Evolutionary conservation across 1,284 basidiomycete species (phyloP).

Genomic region (Stygiomarasmius scandens): DNA sequence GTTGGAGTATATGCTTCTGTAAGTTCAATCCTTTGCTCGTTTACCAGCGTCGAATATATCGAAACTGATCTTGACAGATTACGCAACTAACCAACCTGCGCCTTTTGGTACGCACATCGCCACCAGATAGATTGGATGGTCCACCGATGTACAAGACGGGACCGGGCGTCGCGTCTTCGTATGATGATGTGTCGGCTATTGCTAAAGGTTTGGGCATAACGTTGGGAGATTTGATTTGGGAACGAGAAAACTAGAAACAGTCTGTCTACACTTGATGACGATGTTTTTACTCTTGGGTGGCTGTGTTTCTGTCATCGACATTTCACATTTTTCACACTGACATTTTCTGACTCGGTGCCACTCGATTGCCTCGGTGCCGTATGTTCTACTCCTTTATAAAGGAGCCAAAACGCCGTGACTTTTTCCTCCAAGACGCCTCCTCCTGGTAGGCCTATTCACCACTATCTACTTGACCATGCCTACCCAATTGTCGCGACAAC

Average conservation of each 20-base stretch:
- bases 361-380: too few relatives aligned
- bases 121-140: slow-evolving; percentile 68
- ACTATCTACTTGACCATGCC: not conserved
- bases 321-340: too few relatives aligned
- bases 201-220: slow-evolving; percentile 67
- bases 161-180: slow-evolving; percentile 36
- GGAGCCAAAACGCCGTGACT: too few relatives aligned
- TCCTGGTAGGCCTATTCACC: too few relatives aligned
- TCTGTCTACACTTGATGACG: too few relatives aligned
- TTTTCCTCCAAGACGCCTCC: too few relatives aligned
- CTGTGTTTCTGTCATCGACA: too few relatives aligned
- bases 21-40: slow-evolving; percentile 24
- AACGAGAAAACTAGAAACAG: slow-evolving; percentile 28
- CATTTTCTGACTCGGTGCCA: too few relatives aligned
- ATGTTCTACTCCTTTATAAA: too few relatives aligned
- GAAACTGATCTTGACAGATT: slow-evolving; percentile 48
- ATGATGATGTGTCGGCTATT: slow-evolving; percentile 61
- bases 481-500: slow-evolving; percentile 3
- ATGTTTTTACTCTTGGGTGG: too few relatives aligned
- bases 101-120: slow-evolving; percentile 68
- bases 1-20: slow-evolving; percentile 63
- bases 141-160: slow-evolving; percentile 76
- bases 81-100: slow-evolving; percentile 71
- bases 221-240: slow-evolving; percentile 77
- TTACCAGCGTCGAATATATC: not conserved